Conservation (phyloP, 2,329 filamentous ascomycete species). For the Zymoseptoria pseudotritici region DNA sequence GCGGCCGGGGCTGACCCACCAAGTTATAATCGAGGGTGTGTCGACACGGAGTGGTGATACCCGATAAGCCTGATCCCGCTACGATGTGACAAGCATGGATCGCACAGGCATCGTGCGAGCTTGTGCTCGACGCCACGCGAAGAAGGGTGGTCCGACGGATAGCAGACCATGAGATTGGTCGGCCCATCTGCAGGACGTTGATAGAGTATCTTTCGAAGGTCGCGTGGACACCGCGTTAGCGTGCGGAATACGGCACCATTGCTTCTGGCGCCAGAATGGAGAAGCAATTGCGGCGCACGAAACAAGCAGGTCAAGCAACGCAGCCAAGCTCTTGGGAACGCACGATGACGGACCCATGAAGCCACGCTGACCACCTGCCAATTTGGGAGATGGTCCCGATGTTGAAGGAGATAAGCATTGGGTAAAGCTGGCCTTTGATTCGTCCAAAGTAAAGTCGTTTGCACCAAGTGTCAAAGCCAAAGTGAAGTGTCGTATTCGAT, state of each 20-base stretch:
- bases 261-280: not conserved
- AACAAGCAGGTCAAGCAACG: not conserved
- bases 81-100: not conserved
- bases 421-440: not conserved
- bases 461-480: not conserved
- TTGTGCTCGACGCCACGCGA: not conserved
- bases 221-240: not conserved
- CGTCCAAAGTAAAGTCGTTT: not conserved
- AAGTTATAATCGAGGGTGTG: not conserved
- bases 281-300: not conserved
- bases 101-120: not conserved
- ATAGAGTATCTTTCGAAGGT: not conserved
- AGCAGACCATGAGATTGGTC: not conserved
- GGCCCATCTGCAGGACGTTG: not conserved
- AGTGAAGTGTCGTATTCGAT: not conserved
- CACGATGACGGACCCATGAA: not conserved
- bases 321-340: not conserved
- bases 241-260: not conserved
- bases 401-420: not conserved
- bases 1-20: not conserved
- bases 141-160: not conserved
- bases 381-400: not conserved
- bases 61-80: not conserved
- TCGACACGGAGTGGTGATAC: not conserved
- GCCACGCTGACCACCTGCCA: not conserved